phyloP scores from a whole-genome alignment of 768 basidiomycete species.

The Pleurotus djamor region DNA sequence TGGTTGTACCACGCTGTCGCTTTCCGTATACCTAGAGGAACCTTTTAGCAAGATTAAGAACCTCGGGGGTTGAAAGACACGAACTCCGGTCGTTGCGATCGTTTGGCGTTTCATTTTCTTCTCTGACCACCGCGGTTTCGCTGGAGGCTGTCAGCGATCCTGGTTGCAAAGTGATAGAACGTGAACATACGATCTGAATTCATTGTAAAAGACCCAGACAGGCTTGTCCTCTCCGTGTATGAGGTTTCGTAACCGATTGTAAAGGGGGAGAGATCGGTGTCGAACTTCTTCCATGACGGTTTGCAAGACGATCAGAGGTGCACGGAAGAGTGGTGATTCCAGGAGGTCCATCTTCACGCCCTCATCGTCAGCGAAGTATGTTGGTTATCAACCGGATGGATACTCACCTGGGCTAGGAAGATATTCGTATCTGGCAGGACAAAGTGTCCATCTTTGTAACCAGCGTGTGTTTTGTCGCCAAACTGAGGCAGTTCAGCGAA shows the following conservation, averaged over 20 bases:
- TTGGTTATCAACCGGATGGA: not conserved
- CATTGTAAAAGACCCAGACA: slow-evolving; percentile 87
- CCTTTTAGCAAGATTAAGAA: not conserved
- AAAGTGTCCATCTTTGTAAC: slow-evolving; percentile 70
- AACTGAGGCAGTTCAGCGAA: slow-evolving; percentile 51
- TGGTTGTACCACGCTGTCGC: slow-evolving; percentile 86
- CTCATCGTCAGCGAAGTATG: not conserved
- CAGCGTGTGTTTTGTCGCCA: slow-evolving; percentile 57
- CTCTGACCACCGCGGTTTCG: slow-evolving; percentile 76
- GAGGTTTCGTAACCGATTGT: slow-evolving; percentile 87
- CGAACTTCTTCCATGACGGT: slow-evolving; percentile 97
- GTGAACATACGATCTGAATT: slow-evolving; percentile 69
- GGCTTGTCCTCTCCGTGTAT: slow-evolving; percentile 82
- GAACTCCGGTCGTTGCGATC: slow-evolving; percentile 93
- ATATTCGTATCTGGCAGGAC: slow-evolving; percentile 95
- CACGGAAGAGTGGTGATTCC: slow-evolving; percentile 69
- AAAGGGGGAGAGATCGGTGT: slow-evolving; percentile 89
- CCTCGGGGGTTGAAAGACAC: slow-evolving; percentile 6
- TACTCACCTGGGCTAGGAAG: slow-evolving; percentile 79
- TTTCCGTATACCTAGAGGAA: slow-evolving; percentile 74
- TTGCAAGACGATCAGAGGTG: slow-evolving; percentile 88
- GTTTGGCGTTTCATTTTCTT: slow-evolving; percentile 83
- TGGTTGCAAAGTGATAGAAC: not conserved
- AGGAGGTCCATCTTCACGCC: slow-evolving; percentile 85
- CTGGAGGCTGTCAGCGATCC: slow-evolving; percentile 28